phyloP scores from a whole-genome alignment of 768 basidiomycete species.

The Leccinum disarticulatum region DNA sequence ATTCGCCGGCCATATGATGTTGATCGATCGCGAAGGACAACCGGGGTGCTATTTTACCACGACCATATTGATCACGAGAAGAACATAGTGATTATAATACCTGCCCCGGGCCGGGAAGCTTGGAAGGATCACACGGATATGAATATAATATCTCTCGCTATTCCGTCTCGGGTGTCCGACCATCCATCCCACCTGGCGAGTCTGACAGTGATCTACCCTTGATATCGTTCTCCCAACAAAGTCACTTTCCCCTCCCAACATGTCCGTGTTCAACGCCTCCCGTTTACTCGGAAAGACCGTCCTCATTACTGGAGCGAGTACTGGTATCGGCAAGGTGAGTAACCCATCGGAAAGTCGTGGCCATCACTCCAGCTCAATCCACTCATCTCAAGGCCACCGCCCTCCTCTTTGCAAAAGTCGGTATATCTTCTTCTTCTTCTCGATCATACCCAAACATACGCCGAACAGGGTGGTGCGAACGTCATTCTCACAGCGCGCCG shows the following conservation, averaged over 20 bases:
- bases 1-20: constrained; percentile 11
- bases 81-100: background rate
- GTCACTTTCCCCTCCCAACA: constrained; percentile 28
- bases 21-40: background rate
- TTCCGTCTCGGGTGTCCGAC: constrained; percentile 8
- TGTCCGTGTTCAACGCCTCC: constrained; percentile 82
- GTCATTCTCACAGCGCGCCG: constrained; percentile 83
- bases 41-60: background rate
- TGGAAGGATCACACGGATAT: constrained; percentile 6
- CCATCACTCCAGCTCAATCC: background rate
- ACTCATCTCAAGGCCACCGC: constrained; percentile 67
- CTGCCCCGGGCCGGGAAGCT: background rate
- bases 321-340: constrained; percentile 87
- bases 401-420: constrained; percentile 82
- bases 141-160: background rate
- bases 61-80: background rate
- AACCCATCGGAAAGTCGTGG: constrained; percentile 3
- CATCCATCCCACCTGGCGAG: background rate
- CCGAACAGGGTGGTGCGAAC: constrained; percentile 75
- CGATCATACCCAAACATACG: background rate
- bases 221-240: background rate
- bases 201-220: background rate
- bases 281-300: constrained; percentile 83
- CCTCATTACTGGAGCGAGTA: constrained; percentile 85
- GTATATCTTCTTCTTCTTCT: constrained; percentile 4